A percentile compares a stretch with the other conserved stretches of the same genome.
Conservation (phyloP, 306 rosid species). For the Corylus americana region DNA sequence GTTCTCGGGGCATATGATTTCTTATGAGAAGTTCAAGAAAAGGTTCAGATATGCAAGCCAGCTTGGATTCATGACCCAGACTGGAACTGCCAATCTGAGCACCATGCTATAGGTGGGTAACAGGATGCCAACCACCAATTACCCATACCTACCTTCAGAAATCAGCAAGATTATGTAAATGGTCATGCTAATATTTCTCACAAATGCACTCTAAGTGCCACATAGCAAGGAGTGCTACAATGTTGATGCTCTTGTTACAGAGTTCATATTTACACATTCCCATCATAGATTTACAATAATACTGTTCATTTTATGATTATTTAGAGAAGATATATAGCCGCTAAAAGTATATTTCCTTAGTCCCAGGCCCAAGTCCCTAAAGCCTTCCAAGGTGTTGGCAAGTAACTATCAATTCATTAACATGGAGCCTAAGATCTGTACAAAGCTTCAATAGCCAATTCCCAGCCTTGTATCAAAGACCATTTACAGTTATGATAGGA, state of each 20-base stretch:
- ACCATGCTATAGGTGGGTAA: background rate
- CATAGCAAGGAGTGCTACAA: conserved; percentile 6
- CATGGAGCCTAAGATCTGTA: background rate
- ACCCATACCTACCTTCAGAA: conserved; percentile 1
- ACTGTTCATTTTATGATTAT: background rate
- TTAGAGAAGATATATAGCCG: background rate
- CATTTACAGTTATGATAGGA: background rate
- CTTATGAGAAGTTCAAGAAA: background rate
- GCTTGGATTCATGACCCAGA: background rate
- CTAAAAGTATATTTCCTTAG: background rate
- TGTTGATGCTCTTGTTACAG: conserved; percentile 1
- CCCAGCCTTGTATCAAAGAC: conserved; percentile 7
- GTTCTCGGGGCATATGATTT: background rate
- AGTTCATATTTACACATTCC: background rate
- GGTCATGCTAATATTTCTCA: background rate
- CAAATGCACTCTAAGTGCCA: background rate
- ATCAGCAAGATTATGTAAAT: background rate
- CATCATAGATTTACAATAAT: background rate
- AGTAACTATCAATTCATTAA: conserved; percentile 2
- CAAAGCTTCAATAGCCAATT: conserved; percentile 2
- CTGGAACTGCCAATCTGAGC: background rate
- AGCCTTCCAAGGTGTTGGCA: conserved; percentile 12
- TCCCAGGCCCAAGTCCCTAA: conserved; percentile 3
- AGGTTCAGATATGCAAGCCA: background rate
- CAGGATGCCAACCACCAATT: background rate